Percentiles rank a stretch among this genome's conserved stretches.
phyloP scores from a whole-genome alignment of 2,329 filamentous ascomycete species.

The Tolypocladium ophioglossoides region DNA sequence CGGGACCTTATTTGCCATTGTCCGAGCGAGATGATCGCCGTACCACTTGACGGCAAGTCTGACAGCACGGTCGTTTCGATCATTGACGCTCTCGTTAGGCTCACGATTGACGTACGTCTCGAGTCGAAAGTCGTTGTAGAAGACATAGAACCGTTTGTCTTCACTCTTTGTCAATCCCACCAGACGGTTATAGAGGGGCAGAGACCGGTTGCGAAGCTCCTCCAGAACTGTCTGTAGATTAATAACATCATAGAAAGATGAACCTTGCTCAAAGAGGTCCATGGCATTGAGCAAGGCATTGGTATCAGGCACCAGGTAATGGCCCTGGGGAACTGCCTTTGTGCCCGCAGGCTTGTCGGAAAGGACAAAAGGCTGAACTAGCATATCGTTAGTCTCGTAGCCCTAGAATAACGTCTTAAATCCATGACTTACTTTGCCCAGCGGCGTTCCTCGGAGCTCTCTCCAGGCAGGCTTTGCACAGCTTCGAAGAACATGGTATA shows the following conservation, averaged over 20 bases:
- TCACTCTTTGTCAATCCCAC: slow-evolving; percentile 87
- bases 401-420: not conserved
- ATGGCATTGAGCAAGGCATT: slow-evolving; percentile 93
- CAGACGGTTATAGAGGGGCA: slow-evolving; percentile 90
- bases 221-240: slow-evolving; percentile 93
- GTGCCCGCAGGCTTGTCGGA: slow-evolving; percentile 82
- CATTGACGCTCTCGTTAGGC: slow-evolving; percentile 80
- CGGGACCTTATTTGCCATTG: slow-evolving; percentile 52
- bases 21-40: slow-evolving; percentile 61
- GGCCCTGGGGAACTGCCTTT: slow-evolving; percentile 70
- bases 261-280: slow-evolving; percentile 90
- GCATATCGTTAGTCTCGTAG: slow-evolving; percentile 3
- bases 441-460: slow-evolving; percentile 70
- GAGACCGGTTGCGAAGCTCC: slow-evolving; percentile 84
- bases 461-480: slow-evolving; percentile 68
- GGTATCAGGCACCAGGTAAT: slow-evolving; percentile 92
- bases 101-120: slow-evolving; percentile 78
- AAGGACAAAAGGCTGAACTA: slow-evolving; percentile 74
- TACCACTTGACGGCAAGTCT: slow-evolving; percentile 86
- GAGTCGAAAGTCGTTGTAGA: slow-evolving; percentile 95
- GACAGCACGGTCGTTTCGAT: slow-evolving; percentile 89
- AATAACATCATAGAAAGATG: slow-evolving; percentile 92
- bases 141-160: slow-evolving; percentile 95
- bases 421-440: slow-evolving; percentile 52
- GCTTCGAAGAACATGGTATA: slow-evolving; percentile 89